Base-by-base conservation (phyloP, 2,329 filamentous ascomycete genomes). In the Fusarium humuli region DNA sequence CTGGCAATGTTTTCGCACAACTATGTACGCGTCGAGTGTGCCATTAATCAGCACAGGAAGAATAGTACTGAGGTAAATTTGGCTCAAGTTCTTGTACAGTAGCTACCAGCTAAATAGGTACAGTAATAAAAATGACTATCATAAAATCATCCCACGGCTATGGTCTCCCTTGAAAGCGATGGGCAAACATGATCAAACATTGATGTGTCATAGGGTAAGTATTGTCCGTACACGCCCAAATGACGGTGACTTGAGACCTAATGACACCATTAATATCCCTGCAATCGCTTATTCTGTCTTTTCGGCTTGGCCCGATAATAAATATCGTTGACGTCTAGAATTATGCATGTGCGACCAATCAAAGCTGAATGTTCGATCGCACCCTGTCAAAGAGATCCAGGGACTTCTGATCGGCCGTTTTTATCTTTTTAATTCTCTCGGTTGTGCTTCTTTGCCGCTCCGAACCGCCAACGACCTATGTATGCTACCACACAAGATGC, bases 211-310 rank as follows among this genome's bases (percentile, higher is more conserved):
- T 42, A 66, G 55, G 62, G 62, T 61, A 55, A 45, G 56, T 47
- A 34, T 16, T 44, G 18, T 29, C 30, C 11, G 32, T 20, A 7
- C 14, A 27, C 29, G 22, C 20, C 13, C 18, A 22, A 41, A 53
- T 52, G 49, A 41, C n/a, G 49, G 49, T 4, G 25, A 23, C 34
- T 45, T 18, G 27, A 49, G 27, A 49, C 47, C 61, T 52, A 41
- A 74, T 72, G 64, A 71, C 67, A 74, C 67, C 71, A 73, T 73
- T 46, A 14, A 58, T 37, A 73, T 52, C 71, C 73, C 64, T 71
- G 59, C 57, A 22, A 37, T 60, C 42, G 48, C 57, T 44, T 32
- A 48, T 56, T 65, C 49, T 18, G 22, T 18, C 34, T 25, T 29
- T 30, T 69, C 42, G 60, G 61, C 54, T 22, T 69, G 40, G 30